These are phyloP conservation scores for Murraya paniculata DNA, from an alignment of 345 rosid species.

Conservation along the genomic window DNA sequence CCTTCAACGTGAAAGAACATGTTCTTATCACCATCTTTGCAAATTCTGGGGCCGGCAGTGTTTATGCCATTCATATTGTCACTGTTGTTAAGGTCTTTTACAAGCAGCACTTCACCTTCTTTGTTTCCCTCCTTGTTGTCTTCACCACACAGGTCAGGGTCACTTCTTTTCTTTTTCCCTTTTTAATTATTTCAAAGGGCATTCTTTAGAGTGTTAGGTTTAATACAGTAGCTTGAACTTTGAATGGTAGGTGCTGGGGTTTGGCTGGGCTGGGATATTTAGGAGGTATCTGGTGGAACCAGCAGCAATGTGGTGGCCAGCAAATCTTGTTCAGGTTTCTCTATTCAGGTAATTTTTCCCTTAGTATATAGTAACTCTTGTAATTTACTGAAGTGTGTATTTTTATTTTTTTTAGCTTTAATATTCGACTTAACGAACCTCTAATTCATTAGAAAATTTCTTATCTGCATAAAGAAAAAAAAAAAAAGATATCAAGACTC, in stretches of 20 bases:
- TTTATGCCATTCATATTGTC: constrained; percentile 80
- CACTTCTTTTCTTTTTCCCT: no score
- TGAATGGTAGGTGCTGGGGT: constrained; percentile 90
- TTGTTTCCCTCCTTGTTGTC: constrained; percentile 76
- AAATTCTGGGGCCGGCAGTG: constrained; percentile 93
- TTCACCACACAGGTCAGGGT: constrained; percentile 74
- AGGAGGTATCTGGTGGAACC: constrained; percentile 90
- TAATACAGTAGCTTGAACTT: constrained; percentile 17
- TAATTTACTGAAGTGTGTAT: no score
- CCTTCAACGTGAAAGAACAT: constrained; percentile 95
- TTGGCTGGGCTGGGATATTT: constrained; percentile 98
- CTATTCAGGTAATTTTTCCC: constrained; percentile 62
- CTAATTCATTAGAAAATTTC: no score
- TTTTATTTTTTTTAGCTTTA: no score
- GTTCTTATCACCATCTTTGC: constrained; percentile 93
- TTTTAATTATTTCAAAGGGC: background rate
- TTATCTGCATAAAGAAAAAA: no score
- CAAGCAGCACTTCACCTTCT: constrained; percentile 71
- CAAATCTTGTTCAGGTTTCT: constrained; percentile 96
- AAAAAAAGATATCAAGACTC: no score
- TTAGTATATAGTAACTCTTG: no score
- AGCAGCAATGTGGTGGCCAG: constrained; percentile 99
- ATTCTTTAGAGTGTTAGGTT: background rate
- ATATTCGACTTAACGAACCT: no score
- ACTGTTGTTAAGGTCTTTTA: constrained; percentile 90